Percentiles rank a stretch among this genome's conserved stretches.
phyloP scores from a whole-genome alignment of 306 rosid species.

The Inga oerstediana region DNA sequence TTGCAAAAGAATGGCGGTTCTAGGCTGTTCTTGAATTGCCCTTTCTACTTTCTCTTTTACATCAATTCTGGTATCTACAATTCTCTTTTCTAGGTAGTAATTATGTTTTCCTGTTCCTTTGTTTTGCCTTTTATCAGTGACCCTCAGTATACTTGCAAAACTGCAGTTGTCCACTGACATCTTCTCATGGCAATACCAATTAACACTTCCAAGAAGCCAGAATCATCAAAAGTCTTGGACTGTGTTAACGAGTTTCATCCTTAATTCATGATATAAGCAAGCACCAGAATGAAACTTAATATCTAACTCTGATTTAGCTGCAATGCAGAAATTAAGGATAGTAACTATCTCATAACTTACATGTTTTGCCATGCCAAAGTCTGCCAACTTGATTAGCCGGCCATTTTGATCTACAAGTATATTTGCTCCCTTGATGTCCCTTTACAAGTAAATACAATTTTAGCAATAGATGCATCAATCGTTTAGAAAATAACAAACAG shows the following conservation, averaged over 20 bases:
- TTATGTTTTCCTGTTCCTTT: not conserved
- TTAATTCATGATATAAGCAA: conserved; percentile 17
- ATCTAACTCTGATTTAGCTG: conserved; percentile 30
- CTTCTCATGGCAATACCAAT: not conserved
- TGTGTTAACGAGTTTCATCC: conserved; percentile 18
- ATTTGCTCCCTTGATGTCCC: conserved; percentile 99
- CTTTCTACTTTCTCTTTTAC: not conserved
- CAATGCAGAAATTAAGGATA: conserved; percentile 26
- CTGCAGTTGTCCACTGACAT: not conserved
- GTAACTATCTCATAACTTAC: conserved; percentile 55
- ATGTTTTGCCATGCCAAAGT: conserved; percentile 99
- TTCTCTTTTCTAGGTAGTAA: not conserved
- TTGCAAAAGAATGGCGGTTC: conserved; percentile 9
- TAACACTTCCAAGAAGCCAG: not conserved
- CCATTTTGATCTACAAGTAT: conserved; percentile 96
- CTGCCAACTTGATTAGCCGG: conserved; percentile 91
- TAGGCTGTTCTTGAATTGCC: not conserved
- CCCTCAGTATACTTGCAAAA: not conserved
- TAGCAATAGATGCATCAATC: conserved; percentile 26
- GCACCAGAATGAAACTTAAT: conserved; percentile 6
- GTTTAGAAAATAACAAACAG: conserved; percentile 17
- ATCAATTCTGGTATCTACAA: not conserved
- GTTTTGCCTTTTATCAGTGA: not conserved
- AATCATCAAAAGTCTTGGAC: not conserved
- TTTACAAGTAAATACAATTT: conserved; percentile 45